A percentile compares a stretch with the other conserved stretches of the same genome.
These are phyloP conservation scores for Aspergillus conjunctus DNA, from an alignment of 495 filamentous ascomycete species.

Conservation along the genomic window DNA sequence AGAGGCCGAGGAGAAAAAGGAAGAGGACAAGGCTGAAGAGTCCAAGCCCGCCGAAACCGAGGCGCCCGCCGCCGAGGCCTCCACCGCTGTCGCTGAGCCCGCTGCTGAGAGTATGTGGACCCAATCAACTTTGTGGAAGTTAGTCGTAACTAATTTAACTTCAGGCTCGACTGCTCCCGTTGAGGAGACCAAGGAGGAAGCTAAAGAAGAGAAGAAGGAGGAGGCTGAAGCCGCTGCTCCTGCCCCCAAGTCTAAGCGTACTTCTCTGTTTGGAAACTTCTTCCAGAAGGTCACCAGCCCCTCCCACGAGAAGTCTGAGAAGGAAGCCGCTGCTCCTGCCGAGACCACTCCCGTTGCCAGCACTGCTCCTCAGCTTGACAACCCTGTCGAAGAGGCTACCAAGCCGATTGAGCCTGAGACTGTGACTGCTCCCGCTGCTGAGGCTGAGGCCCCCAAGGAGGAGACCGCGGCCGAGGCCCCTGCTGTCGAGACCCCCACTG, in stretches of 20 bases:
- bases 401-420: conserved; percentile 50
- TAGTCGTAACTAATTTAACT: conserved; percentile 14
- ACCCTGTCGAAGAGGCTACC: conserved; percentile 49
- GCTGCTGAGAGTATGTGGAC: conserved; percentile 31
- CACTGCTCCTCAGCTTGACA: conserved; percentile 55
- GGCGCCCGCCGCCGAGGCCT: conserved; percentile 26
- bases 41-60: conserved; percentile 38
- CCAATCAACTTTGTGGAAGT: no score
- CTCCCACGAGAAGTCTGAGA: conserved; percentile 53
- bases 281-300: conserved; percentile 60
- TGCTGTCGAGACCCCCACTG: conserved; percentile 34
- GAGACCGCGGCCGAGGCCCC: conserved; percentile 36
- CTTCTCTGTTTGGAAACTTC: conserved; percentile 54
- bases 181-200: conserved; percentile 40
- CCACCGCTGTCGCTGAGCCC: conserved; percentile 29
- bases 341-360: conserved; percentile 48
- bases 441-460: conserved; percentile 41
- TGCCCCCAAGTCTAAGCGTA: conserved; percentile 49
- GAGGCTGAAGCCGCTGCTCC: conserved; percentile 38
- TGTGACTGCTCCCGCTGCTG: conserved; percentile 46
- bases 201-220: conserved; percentile 35
- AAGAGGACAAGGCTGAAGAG: conserved; percentile 45
- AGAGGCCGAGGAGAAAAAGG: conserved; percentile 60
- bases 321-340: conserved; percentile 51
- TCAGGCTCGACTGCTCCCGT: conserved; percentile 25